These are phyloP conservation scores for Massarina eburnea DNA, from an alignment of 2,329 filamentous ascomycete species.

Conservation along the genomic window DNA sequence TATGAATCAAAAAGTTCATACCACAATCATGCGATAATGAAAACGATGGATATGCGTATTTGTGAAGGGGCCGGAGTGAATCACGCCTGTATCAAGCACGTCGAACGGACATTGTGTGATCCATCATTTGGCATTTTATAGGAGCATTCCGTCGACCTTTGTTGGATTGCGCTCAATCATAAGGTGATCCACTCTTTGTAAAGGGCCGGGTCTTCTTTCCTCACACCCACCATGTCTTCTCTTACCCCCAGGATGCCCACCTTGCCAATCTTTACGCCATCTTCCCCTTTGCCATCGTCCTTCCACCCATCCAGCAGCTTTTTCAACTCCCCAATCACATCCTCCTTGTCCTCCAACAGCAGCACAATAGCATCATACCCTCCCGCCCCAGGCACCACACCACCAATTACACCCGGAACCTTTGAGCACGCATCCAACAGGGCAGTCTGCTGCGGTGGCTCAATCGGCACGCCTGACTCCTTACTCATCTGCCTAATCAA, in stretches of 20 bases:
- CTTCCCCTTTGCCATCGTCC: conserved; percentile 36
- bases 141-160: neutral
- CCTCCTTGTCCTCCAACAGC: conserved; percentile 71
- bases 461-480: conserved; percentile 78
- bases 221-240: conserved; percentile 71
- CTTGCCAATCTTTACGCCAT: conserved; percentile 54
- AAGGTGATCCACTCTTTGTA: conserved; percentile 46
- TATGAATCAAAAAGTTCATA: conserved; percentile 46
- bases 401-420: conserved; percentile 80
- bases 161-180: neutral
- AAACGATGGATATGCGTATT: neutral
- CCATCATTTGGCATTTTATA: neutral
- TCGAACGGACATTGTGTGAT: no score
- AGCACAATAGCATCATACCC: conserved; percentile 89
- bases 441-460: conserved; percentile 81
- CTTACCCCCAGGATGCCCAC: conserved; percentile 70
- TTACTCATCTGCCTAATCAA: conserved; percentile 76
- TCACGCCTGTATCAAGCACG: neutral
- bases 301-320: conserved; percentile 69
- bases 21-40: conserved; percentile 7
- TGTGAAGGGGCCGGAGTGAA: neutral
- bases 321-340: conserved; percentile 62
- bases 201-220: conserved; percentile 40
- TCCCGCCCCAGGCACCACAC: conserved; percentile 90
- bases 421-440: conserved; percentile 73